Conservation (phyloP, 768 basidiomycete species). For the Russula sp. region DNA sequence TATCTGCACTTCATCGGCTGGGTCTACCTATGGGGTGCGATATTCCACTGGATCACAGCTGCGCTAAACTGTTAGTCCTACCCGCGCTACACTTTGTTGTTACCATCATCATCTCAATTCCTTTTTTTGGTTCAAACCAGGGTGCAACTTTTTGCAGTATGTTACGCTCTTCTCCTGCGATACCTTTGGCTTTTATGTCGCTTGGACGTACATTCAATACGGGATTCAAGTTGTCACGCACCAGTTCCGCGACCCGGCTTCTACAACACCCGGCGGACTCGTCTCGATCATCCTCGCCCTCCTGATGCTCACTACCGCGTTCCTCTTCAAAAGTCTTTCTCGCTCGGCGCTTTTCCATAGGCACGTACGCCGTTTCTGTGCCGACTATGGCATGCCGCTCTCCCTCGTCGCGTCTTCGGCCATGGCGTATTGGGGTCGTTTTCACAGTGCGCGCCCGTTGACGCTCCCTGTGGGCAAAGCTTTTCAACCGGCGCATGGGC, state of each 20-base stretch:
- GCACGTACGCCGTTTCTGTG: slow-evolving; percentile 64
- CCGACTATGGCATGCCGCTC: slow-evolving; percentile 90
- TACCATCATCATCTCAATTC: neutral
- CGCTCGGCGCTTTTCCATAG: slow-evolving; percentile 61
- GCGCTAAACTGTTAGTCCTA: slow-evolving; percentile 53
- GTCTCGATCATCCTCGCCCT: slow-evolving; percentile 69
- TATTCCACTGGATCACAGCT: slow-evolving; percentile 78
- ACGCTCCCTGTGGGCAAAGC: slow-evolving; percentile 64
- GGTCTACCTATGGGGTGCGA: slow-evolving; percentile 89
- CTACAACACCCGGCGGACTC: slow-evolving; percentile 41
- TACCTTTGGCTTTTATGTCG: slow-evolving; percentile 89
- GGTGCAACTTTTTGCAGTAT: slow-evolving; percentile 78
- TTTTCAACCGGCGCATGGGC: slow-evolving; percentile 62
- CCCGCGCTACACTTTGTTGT: slow-evolving; percentile 19
- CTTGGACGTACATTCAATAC: slow-evolving; percentile 86
- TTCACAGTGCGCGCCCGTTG: slow-evolving; percentile 49
- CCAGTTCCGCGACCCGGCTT: slow-evolving; percentile 42
- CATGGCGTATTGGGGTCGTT: slow-evolving; percentile 82
- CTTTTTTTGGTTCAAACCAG: slow-evolving; percentile 30
- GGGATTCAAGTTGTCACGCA: slow-evolving; percentile 78
- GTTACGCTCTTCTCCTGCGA: slow-evolving; percentile 89
- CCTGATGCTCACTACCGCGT: slow-evolving; percentile 67
- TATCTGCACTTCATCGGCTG: slow-evolving; percentile 88
- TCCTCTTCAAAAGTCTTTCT: slow-evolving; percentile 64
- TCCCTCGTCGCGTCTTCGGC: slow-evolving; percentile 68